Evolutionary conservation across 805 yeast species (phyloP), one percentile per base, ranked within the genome.

Genomic region (Zygosaccharomyces rouxii): DNA sequence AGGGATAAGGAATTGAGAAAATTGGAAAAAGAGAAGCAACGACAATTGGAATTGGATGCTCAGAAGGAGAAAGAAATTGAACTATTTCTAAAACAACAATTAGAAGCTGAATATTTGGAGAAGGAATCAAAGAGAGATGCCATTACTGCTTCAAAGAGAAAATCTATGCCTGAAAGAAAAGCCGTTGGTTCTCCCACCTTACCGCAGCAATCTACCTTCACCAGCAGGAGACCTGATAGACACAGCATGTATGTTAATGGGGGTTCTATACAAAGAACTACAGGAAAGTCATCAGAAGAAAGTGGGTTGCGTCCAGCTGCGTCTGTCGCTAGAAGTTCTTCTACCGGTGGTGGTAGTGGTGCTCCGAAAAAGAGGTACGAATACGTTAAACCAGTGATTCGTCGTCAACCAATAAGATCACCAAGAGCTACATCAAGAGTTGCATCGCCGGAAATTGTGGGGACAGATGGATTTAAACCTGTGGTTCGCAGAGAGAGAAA

Each of bases 71-170:
- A 49, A 22, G 39, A 49, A 47, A 47, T 57, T 23, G 67, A 62
- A 23, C 38, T 52, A n/a, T 54, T 55, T 39, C 52, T 64, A 3
- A 56, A 62, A 47, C 51, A 58, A 37, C 62, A 61, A 38, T 59
- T 66, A 2, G 58, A 60, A 40, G 44, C 48, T 5, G 60, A 58
- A 42, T 47, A 57, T 53, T 53, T 45, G 13, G 50, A 48, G 42
- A 55, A 18, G 47, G 47, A 44, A 55, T 48, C 42, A 60, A 56
- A 28, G 44, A 43, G 23, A 35, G 43, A 38, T 49, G 46, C 41
- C 3, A 26, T 26, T 16, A n/a, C 33, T 5, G 14, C 30, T 3
- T 16, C 44, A 10, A 22, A 14, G 16, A 46, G 29, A 9, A 22
- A 19, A 23, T 40, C 44, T 9, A 25, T 31, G 22, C 21, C 46